Evolutionary conservation across 2,329 filamentous ascomycete species (phyloP).

Genomic region (Pyrenochaeta sp.): DNA sequence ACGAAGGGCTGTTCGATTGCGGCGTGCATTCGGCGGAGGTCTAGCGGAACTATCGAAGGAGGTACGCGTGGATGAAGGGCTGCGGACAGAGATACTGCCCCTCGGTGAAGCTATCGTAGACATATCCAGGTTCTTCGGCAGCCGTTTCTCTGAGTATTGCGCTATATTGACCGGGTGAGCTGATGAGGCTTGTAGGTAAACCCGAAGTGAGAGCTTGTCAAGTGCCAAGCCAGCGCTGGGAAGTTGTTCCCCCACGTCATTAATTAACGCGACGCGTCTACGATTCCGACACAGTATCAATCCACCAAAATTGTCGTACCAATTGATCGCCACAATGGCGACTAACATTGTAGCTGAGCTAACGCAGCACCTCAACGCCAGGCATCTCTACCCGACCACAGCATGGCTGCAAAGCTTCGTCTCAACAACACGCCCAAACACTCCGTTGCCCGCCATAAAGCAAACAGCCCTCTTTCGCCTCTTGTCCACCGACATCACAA

Average conservation of each 20-base stretch:
- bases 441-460: conserved; percentile 74
- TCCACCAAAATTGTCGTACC: not conserved
- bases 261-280: conserved; percentile 34
- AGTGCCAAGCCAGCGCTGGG: conserved; percentile 28
- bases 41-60: conserved; percentile 64
- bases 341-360: conserved; percentile 49
- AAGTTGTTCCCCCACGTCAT: conserved; percentile 33
- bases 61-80: conserved; percentile 79
- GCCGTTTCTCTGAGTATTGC: not conserved
- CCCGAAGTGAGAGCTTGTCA: conserved; percentile 7
- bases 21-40: conserved; percentile 57
- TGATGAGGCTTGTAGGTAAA: not conserved
- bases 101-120: conserved; percentile 68
- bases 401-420: conserved; percentile 73
- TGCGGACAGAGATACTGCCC: conserved; percentile 66
- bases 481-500: conserved; percentile 78
- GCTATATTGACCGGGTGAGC: not conserved
- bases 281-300: not conserved
- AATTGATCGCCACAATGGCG: conserved; percentile 30
- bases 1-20: conserved; percentile 86
- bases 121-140: conserved; percentile 52
- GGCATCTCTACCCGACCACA: conserved; percentile 63
- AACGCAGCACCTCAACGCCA: conserved; percentile 64
- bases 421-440: conserved; percentile 61
- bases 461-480: conserved; percentile 84